Conservation (phyloP, 306 rosid species). For the barrel medic (Medicago truncatula) region DNA sequence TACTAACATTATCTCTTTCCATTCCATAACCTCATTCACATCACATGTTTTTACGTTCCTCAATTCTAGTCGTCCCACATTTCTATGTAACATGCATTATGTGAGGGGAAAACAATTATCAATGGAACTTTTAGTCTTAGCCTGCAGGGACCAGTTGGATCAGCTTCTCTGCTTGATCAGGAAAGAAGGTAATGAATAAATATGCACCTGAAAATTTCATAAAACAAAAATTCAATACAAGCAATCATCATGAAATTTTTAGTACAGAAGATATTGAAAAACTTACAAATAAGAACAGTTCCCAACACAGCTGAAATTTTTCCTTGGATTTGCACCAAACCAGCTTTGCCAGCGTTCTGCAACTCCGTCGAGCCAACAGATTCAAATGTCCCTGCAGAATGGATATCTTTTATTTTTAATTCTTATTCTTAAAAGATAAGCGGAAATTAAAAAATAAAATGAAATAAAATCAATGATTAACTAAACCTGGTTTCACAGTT, state of each 20-base stretch:
- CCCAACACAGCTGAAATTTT: conserved; percentile 88
- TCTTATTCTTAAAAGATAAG: background rate
- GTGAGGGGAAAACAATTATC: conserved; percentile 14
- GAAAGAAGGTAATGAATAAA: conserved; percentile 87
- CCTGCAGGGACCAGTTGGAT: conserved; percentile 62
- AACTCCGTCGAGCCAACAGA: conserved; percentile 76
- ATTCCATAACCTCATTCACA: conserved; percentile 24
- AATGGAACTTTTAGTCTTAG: conserved; percentile 41
- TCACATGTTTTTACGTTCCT: conserved; percentile 32
- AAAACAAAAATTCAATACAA: conserved; percentile 29
- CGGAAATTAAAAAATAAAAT: background rate
- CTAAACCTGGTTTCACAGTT: conserved; percentile 74
- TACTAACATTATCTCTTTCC: conserved; percentile 35
- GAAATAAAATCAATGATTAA: conserved; percentile 8
- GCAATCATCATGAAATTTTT: conserved; percentile 21
- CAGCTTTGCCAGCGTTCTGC: conserved; percentile 96
- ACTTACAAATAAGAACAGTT: conserved; percentile 89
- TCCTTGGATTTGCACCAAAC: conserved; percentile 86
- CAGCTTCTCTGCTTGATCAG: conserved; percentile 95
- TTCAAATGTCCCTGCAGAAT: conserved; percentile 74
- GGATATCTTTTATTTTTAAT: conserved; percentile 16
- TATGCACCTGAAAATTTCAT: conserved; percentile 71
- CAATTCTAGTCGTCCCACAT: conserved; percentile 29
- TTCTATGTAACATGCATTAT: conserved; percentile 42
- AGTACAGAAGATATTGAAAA: background rate